A percentile compares a stretch with the other conserved stretches of the same genome.
Conservation (phyloP, 106 monocot genomes). For the Phalaenopsis equestris region DNA sequence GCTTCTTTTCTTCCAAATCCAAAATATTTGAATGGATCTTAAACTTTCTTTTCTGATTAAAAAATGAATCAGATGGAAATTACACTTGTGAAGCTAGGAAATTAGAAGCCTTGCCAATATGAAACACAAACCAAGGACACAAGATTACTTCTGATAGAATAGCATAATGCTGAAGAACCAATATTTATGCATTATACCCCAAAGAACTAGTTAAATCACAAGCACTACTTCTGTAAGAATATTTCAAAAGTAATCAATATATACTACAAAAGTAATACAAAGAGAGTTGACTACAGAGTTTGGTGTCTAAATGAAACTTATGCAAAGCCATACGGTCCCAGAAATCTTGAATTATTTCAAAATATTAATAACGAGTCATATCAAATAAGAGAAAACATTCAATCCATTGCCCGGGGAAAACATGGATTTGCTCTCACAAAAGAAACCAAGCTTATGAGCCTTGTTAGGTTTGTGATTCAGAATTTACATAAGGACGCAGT, state of each 20-base stretch:
- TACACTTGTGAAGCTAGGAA: not conserved
- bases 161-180: not conserved
- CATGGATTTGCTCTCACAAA: not conserved
- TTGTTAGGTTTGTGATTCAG: not conserved
- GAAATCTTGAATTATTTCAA: too few relatives aligned
- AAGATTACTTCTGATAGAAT: not conserved
- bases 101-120: not conserved
- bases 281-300: too few relatives aligned
- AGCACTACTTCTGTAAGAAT: not conserved
- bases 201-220: not conserved
- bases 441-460: not conserved
- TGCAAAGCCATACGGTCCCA: too few relatives aligned
- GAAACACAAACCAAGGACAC: not conserved
- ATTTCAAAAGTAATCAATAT: too few relatives aligned
- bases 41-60: not conserved
- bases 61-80: not conserved
- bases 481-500: too few relatives aligned
- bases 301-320: too few relatives aligned
- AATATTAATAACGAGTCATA: not conserved
- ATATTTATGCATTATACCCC: not conserved
- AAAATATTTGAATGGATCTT: not conserved
- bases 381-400: not conserved
- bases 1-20: conserved; percentile 43
- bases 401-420: not conserved
- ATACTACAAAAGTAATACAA: too few relatives aligned